Conservation (phyloP, 2,329 filamentous ascomycete species). For the Talaromyces sp. region DNA sequence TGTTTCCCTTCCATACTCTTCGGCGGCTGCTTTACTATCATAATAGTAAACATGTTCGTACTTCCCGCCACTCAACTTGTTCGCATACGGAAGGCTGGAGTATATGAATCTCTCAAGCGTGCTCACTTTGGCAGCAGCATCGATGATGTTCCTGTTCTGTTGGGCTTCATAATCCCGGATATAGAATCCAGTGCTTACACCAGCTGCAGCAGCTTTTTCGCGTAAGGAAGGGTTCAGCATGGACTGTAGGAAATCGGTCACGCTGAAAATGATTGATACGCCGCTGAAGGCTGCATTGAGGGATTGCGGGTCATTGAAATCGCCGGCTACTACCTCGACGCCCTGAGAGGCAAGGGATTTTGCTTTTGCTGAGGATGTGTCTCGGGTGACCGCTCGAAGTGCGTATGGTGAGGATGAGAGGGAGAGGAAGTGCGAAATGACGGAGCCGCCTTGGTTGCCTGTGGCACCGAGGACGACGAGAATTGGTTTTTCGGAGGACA, state of each 20-base stretch:
- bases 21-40: conserved; percentile 52
- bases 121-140: conserved; percentile 46
- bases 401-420: conserved; percentile 24
- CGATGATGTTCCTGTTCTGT: conserved; percentile 52
- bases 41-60: conserved; percentile 44
- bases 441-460: conserved; percentile 40
- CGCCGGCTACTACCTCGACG: conserved; percentile 30
- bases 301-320: conserved; percentile 30
- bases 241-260: conserved; percentile 50
- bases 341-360: conserved; percentile 26
- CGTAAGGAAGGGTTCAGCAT: conserved; percentile 28
- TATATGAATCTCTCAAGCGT: conserved; percentile 48
- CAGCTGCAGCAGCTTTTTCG: background rate
- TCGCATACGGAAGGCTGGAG: conserved; percentile 51
- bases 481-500: background rate
- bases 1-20: conserved; percentile 41
- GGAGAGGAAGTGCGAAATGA: conserved; percentile 4
- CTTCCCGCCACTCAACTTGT: conserved; percentile 45
- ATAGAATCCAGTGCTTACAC: background rate
- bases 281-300: conserved; percentile 37
- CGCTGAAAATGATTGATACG: conserved; percentile 54
- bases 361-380: conserved; percentile 27
- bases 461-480: conserved; percentile 60
- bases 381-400: conserved; percentile 36
- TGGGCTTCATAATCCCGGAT: background rate